These are phyloP conservation scores for Potentilla sterilis DNA, from an alignment of 306 rosid species.

Conservation along the genomic window DNA sequence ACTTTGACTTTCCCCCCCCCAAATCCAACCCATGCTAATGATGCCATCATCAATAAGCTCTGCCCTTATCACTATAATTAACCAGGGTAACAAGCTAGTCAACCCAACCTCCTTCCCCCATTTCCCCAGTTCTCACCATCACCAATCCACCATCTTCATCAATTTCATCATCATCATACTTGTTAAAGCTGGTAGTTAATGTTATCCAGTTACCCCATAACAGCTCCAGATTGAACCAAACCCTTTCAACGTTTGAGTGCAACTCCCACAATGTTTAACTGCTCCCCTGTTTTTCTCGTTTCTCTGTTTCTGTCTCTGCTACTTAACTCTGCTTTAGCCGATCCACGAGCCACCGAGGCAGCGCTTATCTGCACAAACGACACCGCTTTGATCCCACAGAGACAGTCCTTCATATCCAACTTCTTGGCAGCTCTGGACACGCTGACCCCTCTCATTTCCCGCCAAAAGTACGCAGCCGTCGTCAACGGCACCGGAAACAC, in stretches of 20 bases:
- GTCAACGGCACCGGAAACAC: slow-evolving; percentile 42
- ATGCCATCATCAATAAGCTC: neutral
- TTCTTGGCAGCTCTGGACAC: slow-evolving; percentile 49
- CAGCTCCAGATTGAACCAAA: neutral
- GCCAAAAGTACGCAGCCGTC: slow-evolving; percentile 33
- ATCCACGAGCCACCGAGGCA: slow-evolving; percentile 50
- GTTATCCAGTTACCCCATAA: neutral
- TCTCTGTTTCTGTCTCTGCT: slow-evolving; percentile 11
- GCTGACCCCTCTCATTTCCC: slow-evolving; percentile 35
- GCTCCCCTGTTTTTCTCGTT: slow-evolving; percentile 15
- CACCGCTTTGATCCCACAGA: slow-evolving; percentile 29
- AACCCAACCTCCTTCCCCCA: neutral
- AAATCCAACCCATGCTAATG: too few relatives aligned
- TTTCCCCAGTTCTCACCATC: neutral
- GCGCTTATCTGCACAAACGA: slow-evolving; percentile 52
- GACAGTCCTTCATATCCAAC: slow-evolving; percentile 39
- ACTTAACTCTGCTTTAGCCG: slow-evolving; percentile 23
- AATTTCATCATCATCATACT: neutral
- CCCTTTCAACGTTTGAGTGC: too few relatives aligned
- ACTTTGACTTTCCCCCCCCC: neutral
- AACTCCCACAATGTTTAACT: neutral
- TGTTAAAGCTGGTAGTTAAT: neutral
- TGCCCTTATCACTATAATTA: neutral
- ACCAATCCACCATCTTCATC: neutral
- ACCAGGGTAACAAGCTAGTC: neutral